Percentiles rank a stretch among this genome's conserved stretches.
phyloP scores from a whole-genome alignment of 306 rosid species.

The Vigna unguiculata region DNA sequence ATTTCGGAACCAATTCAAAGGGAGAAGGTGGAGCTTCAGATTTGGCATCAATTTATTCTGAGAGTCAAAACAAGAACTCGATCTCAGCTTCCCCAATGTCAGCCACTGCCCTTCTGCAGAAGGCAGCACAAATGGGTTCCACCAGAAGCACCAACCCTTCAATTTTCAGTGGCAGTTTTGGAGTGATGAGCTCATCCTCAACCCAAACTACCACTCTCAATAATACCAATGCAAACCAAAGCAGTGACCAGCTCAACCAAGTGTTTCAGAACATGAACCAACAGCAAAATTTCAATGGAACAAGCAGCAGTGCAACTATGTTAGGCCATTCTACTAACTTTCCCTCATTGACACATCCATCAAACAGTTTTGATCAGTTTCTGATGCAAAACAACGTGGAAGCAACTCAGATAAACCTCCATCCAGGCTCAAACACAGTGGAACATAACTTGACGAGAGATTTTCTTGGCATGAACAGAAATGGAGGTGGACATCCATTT shows the following conservation, averaged over 20 bases:
- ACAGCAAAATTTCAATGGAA: constrained; percentile 36
- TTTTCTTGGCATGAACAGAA: constrained; percentile 71
- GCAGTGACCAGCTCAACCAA: constrained; percentile 11
- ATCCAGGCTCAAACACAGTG: constrained; percentile 27
- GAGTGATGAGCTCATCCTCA: constrained; percentile 60
- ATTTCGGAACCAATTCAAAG: constrained; percentile 55
- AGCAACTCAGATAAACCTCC: constrained; percentile 39
- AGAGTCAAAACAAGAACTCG: constrained; percentile 31
- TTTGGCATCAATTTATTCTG: constrained; percentile 29
- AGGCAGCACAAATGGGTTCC: constrained; percentile 68
- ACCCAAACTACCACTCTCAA: constrained; percentile 41
- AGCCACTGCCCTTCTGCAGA: constrained; percentile 61
- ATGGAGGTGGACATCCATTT: constrained; percentile 46
- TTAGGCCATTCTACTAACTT: constrained; percentile 16
- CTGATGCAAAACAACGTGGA: constrained; percentile 41
- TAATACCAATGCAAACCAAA: constrained; percentile 30
- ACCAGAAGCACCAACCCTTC: constrained; percentile 56
- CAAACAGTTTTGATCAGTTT: constrained; percentile 55
- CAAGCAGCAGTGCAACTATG: constrained; percentile 13
- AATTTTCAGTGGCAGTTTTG: constrained; percentile 50
- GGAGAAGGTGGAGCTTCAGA: constrained; percentile 48
- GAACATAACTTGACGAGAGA: constrained; percentile 70
- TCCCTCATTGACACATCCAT: constrained; percentile 43
- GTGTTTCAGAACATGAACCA: constrained; percentile 46
- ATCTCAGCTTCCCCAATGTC: constrained; percentile 65